A percentile compares a stretch with the other conserved stretches of the same genome.
These are phyloP conservation scores for Citrus medica DNA, from an alignment of 345 rosid genomes.

Conservation along the genomic window DNA sequence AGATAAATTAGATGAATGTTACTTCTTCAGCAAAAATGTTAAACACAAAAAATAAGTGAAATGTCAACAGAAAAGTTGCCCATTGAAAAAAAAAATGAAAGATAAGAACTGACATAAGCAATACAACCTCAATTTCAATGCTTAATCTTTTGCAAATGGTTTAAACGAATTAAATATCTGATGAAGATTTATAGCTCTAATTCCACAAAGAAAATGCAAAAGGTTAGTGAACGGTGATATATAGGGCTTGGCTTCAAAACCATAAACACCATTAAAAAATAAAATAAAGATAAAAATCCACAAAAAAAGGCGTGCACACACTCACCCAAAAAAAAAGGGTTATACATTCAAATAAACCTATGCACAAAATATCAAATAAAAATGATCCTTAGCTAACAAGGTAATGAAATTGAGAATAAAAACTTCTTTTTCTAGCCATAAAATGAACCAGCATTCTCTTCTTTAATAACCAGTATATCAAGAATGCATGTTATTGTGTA, in stretches of 20 bases:
- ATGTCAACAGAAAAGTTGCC: background rate
- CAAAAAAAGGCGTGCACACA: background rate
- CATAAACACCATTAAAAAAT: background rate
- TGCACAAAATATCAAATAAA: background rate
- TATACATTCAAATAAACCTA: background rate
- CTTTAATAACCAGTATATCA: background rate
- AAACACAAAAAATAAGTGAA: background rate
- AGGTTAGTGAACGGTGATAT: background rate
- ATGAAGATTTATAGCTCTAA: background rate
- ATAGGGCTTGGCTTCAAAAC: background rate
- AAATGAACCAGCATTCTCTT: background rate
- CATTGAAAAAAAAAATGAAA: background rate
- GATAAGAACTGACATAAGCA: background rate
- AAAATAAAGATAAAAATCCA: background rate
- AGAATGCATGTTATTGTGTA: background rate
- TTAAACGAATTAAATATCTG: background rate
- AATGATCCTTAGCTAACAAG: background rate
- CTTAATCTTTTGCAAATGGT: background rate
- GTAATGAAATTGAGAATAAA: background rate
- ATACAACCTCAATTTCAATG: background rate
- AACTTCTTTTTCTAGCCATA: background rate
- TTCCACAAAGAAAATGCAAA: background rate
- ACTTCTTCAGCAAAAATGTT: conserved; percentile 1
- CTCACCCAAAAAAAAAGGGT: too few species aligned
- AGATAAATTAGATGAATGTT: background rate